phyloP scores from a whole-genome alignment of 1,284 basidiomycete genomes.

The Boletus smithii region DNA sequence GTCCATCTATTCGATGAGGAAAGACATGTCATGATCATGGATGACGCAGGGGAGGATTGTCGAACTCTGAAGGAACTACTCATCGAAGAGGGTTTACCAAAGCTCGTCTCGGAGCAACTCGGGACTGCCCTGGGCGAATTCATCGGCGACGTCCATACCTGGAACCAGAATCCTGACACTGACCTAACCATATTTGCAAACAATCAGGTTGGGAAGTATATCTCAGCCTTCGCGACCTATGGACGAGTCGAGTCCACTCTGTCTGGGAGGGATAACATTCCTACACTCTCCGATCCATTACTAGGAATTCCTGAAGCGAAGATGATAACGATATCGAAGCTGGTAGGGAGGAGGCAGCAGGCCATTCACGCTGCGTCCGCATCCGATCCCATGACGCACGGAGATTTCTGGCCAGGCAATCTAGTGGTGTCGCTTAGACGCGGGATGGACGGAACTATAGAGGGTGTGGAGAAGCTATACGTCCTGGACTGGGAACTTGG shows the following conservation, averaged over 20 bases:
- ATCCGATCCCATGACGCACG: slow-evolving; percentile 36
- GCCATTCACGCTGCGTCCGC: slow-evolving; percentile 38
- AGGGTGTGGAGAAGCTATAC: slow-evolving; percentile 39
- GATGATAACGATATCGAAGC: slow-evolving; percentile 36
- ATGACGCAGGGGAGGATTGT: slow-evolving; percentile 47
- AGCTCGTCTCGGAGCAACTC: slow-evolving; percentile 39
- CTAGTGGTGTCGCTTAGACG: slow-evolving; percentile 40
- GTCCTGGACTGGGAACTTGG: slow-evolving; percentile 61
- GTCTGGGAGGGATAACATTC: slow-evolving; percentile 32
- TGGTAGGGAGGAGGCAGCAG: slow-evolving; percentile 36
- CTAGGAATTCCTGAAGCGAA: slow-evolving; percentile 38
- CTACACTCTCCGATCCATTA: slow-evolving; percentile 40
- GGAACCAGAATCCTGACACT: slow-evolving; percentile 34
- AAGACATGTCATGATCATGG: slow-evolving; percentile 54
- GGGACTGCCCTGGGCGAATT: slow-evolving; percentile 52
- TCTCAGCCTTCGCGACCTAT: slow-evolving; percentile 47
- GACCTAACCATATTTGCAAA: slow-evolving; percentile 39
- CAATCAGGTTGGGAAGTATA: slow-evolving; percentile 41
- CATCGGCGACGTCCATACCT: slow-evolving; percentile 45
- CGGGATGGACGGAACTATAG: slow-evolving; percentile 20
- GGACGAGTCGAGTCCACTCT: slow-evolving; percentile 47
- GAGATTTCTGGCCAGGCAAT: slow-evolving; percentile 70
- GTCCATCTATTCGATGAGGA: slow-evolving; percentile 49
- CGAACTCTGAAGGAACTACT: slow-evolving; percentile 50
- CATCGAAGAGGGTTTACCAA: slow-evolving; percentile 36